Conservation (phyloP, 176 grass and related monocot genomes). For the Musa beccarii region DNA sequence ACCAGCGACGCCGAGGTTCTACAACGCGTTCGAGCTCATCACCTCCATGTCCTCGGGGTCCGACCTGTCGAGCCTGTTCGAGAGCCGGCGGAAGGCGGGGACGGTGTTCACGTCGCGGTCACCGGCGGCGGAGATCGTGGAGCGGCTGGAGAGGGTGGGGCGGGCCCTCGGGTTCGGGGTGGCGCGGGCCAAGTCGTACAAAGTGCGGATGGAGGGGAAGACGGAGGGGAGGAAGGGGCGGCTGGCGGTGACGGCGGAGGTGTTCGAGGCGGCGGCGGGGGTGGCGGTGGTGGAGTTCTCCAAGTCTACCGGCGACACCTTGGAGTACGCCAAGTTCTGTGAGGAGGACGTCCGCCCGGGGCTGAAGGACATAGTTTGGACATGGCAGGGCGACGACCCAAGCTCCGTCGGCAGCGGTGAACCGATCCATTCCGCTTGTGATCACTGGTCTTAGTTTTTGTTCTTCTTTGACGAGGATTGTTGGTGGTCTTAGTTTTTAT, state of each 20-base stretch:
- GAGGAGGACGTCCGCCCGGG: conserved; percentile 12
- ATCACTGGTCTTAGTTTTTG: too few relatives aligned
- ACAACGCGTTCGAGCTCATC: conserved; percentile 97
- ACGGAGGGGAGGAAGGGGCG: conserved; percentile 39
- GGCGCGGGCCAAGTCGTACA: conserved; percentile 5
- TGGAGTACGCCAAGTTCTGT: conserved; percentile 8
- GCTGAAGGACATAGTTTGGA: conserved; percentile 6
- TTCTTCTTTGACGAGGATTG: too few relatives aligned
- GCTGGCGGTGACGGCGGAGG: conserved; percentile 28
- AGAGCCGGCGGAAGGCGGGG: conserved; percentile 39
- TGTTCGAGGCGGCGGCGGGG: conserved; percentile 12
- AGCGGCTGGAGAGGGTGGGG: conserved; percentile 37
- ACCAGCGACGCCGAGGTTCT: conserved; percentile 46
- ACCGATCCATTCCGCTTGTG: not conserved
- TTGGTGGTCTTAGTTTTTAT: too few relatives aligned
- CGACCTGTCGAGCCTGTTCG: conserved; percentile 80
- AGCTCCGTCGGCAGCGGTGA: not conserved
- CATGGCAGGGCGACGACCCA: conserved; percentile 7
- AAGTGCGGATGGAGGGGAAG: conserved; percentile 24
- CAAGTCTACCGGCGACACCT: conserved; percentile 7
- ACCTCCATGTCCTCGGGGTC: conserved; percentile 94
- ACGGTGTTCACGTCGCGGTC: conserved; percentile 76
- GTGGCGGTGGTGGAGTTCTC: conserved; percentile 19
- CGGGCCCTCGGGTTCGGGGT: conserved; percentile 40
- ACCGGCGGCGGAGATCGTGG: conserved; percentile 39